Base-by-base conservation (phyloP, 2,329 filamentous ascomycete genomes). In the Atkinsonella hypoxylon region DNA sequence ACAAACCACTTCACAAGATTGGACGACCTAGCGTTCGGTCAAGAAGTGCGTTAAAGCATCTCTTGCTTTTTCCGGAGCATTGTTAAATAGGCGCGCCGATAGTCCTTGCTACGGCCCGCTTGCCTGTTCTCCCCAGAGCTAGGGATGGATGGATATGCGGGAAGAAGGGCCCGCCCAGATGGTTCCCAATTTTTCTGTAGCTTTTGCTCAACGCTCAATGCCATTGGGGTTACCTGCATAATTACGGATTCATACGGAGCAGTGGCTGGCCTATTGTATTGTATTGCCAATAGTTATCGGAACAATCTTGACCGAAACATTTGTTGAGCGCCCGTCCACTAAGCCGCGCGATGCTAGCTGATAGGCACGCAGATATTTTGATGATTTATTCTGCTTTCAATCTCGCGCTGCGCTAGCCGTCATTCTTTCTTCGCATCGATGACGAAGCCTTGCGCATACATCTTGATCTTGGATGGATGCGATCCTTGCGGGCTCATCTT, bases 1-100 rank as follows among this genome's bases (percentile, higher is more conserved):
- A 38, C 51, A 44, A 45, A 47, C 51, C 44, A 50, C 45, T 15
- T 38, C 22, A 43, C 45, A 41, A 47, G 47, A 40, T 46, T 49
- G 43, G 51, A 12, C 44, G 49, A 18, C 31, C 31, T 44, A 30
- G 40, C 50, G 40, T 18, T 44, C 50, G 45, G 50, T 48, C 50
- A 51, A 51, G 47, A 42, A 6, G 34, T 47, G 45, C 30, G 12
- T 47, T 30, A 36, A 34, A 50, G 32, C 31, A 41, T 44, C 47
- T 20, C 34, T 32, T 13, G 32, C 18, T 40, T 39, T 32, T 12
- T 32, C 17, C 4, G 26, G 26, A 26, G 26, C 26, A 12, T 15
- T 36, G 7, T 15, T 15, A 36, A 36, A 41, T 22, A 48, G 12
- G 30, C 22, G 45, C 39, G 31, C 11, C 31, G 13, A 26, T 30